Evolutionary conservation across 768 basidiomycete genomes (phyloP).

Genomic region (Lanmaoa pseudosensibilis): DNA sequence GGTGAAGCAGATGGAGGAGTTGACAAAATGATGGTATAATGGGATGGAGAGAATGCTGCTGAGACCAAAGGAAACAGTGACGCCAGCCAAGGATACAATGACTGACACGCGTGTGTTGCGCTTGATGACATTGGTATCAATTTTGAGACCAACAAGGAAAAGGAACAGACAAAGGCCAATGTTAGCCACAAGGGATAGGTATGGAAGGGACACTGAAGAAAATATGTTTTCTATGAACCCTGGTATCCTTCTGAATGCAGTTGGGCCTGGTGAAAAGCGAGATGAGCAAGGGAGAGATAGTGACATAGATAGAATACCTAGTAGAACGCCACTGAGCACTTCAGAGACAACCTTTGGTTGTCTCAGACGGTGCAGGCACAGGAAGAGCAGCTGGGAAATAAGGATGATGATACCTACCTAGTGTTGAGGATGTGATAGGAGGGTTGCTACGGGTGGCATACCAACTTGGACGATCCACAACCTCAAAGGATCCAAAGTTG

Average conservation of each 20-base stretch:
- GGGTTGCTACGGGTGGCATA: conserved; percentile 31
- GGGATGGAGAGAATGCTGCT: conserved; percentile 75
- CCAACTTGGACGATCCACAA: conserved; percentile 83
- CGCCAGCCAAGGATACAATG: conserved; percentile 77
- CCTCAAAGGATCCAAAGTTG: conserved; percentile 62
- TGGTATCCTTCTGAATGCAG: too few relatives aligned
- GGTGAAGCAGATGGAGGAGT: too few relatives aligned
- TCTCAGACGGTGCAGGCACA: conserved; percentile 66
- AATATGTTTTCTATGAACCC: conserved; percentile 88
- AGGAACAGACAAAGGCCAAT: conserved; percentile 88
- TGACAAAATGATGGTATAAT: conserved; percentile 39
- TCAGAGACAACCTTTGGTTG: conserved; percentile 89
- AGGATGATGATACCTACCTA: conserved; percentile 73
- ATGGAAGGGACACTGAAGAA: conserved; percentile 66
- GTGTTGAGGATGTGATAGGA: neutral
- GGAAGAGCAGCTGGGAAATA: conserved; percentile 73
- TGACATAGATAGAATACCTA: conserved; percentile 59
- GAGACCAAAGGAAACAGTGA: conserved; percentile 84
- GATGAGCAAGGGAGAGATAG: neutral
- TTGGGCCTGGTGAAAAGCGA: too few relatives aligned
- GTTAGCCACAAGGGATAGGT: conserved; percentile 85
- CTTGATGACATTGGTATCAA: conserved; percentile 76
- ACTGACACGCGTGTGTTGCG: conserved; percentile 69
- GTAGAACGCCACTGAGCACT: conserved; percentile 85
- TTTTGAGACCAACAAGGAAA: conserved; percentile 91